Percentiles rank a stretch among this genome's conserved stretches.
phyloP scores from a whole-genome alignment of 805 yeast species.

The Cyberlindnera meyerae region DNA sequence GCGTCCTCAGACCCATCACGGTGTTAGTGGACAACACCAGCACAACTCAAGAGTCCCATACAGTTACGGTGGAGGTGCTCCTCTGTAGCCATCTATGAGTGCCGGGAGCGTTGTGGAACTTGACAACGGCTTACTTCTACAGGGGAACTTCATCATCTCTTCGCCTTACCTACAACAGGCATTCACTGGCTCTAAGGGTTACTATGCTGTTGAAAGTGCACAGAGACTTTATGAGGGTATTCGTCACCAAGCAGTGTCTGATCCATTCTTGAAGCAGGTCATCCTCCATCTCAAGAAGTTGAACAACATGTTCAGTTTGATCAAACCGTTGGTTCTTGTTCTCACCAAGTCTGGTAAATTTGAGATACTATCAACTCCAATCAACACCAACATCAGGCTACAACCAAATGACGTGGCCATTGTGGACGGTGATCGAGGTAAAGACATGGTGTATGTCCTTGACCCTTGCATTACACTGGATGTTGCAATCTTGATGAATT shows the following conservation, averaged over 20 bases:
- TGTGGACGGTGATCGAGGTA: conserved; percentile 82
- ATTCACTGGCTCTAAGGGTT: conserved; percentile 44
- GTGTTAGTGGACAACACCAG: neutral
- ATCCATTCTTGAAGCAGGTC: conserved; percentile 26
- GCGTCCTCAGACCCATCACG: neutral
- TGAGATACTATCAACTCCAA: conserved; percentile 65
- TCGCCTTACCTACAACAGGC: conserved; percentile 50
- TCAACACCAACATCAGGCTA: conserved; percentile 54
- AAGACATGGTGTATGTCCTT: conserved; percentile 68
- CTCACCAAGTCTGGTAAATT: conserved; percentile 60
- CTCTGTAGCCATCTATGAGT: neutral
- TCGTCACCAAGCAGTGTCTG: conserved; percentile 28
- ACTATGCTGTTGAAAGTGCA: conserved; percentile 48
- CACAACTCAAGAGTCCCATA: neutral
- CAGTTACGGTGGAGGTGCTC: neutral
- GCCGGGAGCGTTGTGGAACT: conserved; percentile 29
- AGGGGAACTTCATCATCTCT: conserved; percentile 52
- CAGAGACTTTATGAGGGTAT: conserved; percentile 35
- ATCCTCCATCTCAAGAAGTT: conserved; percentile 24
- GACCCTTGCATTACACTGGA: conserved; percentile 60
- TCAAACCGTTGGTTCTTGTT: conserved; percentile 38
- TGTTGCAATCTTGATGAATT: conserved; percentile 67
- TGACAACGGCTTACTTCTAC: conserved; percentile 60
- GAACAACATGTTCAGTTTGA: conserved; percentile 21
- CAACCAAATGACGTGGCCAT: conserved; percentile 63